phyloP scores from a whole-genome alignment of 129 eudicot genomes.

The Escallonia rubra region DNA sequence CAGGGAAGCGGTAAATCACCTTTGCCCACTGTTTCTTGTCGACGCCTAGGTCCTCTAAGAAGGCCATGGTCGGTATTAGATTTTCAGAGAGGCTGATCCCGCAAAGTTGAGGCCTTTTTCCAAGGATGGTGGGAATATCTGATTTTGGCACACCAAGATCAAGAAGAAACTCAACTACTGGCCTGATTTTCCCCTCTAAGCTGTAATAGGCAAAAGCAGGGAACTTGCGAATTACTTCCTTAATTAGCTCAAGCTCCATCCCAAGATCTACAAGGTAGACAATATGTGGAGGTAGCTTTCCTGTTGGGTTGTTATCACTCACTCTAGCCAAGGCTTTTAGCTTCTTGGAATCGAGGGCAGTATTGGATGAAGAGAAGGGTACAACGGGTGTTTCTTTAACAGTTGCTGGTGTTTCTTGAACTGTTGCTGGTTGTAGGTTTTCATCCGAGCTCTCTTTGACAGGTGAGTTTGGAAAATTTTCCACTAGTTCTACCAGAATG shows the following conservation, averaged over 20 bases:
- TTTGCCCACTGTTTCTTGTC: constrained; percentile 90
- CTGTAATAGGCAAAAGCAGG: constrained; percentile 94
- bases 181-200: constrained; percentile 80
- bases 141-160: constrained; percentile 76
- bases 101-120: constrained; percentile 84
- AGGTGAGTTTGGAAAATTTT: constrained; percentile 64
- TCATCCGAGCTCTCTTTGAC: constrained; percentile 46
- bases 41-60: constrained; percentile 75
- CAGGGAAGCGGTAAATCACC: constrained; percentile 74
- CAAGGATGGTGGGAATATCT: constrained; percentile 63
- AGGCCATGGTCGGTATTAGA: constrained; percentile 80
- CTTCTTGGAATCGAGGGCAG: constrained; percentile 39
- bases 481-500: constrained; percentile 53
- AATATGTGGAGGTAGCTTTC: constrained; percentile 74
- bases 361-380: constrained; percentile 25
- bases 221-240: constrained; percentile 63
- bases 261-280: constrained; percentile 79
- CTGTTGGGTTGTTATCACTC: constrained; percentile 42
- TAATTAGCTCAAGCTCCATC: constrained; percentile 63
- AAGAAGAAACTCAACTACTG: constrained; percentile 78
- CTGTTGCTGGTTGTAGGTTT: constrained; percentile 17
- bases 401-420: constrained; percentile 21
- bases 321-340: constrained; percentile 52
- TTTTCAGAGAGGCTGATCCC: constrained; percentile 89
- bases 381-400: constrained; percentile 20